Evolutionary conservation across 148 eudicot species (phyloP).

Genomic region (Rhododendron mucronatum): DNA sequence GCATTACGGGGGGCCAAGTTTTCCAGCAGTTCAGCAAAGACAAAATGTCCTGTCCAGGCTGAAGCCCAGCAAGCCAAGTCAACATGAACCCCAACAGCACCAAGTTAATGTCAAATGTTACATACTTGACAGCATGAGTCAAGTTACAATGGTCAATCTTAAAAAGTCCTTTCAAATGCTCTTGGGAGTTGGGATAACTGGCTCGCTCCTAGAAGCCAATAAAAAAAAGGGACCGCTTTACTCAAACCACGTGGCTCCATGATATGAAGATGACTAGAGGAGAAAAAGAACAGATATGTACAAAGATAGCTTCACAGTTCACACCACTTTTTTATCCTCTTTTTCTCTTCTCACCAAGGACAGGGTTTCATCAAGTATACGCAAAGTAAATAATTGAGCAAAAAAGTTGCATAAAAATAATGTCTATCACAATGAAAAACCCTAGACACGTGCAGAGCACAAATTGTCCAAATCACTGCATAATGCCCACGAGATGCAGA

Average conservation of each 20-base stretch:
- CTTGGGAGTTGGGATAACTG: neutral
- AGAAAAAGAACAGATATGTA: neutral
- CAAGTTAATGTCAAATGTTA: neutral
- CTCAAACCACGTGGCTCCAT: neutral
- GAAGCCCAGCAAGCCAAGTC: neutral
- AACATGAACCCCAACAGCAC: neutral
- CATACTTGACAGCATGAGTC: neutral
- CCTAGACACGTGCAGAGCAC: neutral
- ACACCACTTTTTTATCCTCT: neutral
- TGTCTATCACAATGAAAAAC: neutral
- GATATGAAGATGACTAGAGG: neutral
- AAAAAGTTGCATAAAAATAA: neutral
- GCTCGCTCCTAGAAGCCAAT: neutral
- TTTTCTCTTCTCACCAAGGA: neutral
- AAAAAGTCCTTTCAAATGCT: neutral
- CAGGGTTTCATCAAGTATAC: slow-evolving; percentile 3
- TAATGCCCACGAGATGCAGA: neutral
- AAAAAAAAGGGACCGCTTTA: neutral
- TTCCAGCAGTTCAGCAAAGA: neutral
- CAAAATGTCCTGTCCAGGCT: neutral
- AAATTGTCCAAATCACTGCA: neutral
- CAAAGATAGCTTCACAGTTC: neutral
- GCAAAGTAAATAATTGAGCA: neutral
- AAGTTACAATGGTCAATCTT: neutral
- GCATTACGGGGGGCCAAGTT: neutral